A percentile compares a stretch with the other conserved stretches of the same genome.
phyloP scores from a whole-genome alignment of 2,329 filamentous ascomycete genomes.

The Colletotrichum sidae region DNA sequence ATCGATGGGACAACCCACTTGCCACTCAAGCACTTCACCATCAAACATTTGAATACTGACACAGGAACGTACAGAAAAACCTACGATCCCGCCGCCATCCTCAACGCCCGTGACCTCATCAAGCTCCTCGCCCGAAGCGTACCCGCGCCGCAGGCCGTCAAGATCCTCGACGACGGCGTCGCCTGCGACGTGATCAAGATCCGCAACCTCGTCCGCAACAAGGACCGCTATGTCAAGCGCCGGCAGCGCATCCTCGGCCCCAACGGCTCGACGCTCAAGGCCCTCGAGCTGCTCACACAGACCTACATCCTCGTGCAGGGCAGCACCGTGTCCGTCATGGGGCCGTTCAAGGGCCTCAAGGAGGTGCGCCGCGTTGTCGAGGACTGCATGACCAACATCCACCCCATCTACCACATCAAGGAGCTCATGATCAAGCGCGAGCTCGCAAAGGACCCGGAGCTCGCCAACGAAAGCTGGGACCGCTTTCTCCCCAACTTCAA shows the following conservation, averaged over 20 bases:
- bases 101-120: conserved; percentile 94
- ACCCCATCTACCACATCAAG: conserved; percentile 84
- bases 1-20: too few relatives aligned
- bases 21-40: too few relatives aligned
- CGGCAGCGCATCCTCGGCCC: conserved; percentile 93
- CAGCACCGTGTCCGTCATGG: conserved; percentile 94
- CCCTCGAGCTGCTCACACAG: conserved; percentile 88
- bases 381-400: conserved; percentile 97
- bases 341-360: conserved; percentile 91
- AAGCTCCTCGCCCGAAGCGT: conserved; percentile 93
- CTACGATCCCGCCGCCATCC: conserved; percentile 89
- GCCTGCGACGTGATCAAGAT: conserved; percentile 98
- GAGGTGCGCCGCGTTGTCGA: conserved; percentile 90
- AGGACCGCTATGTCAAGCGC: conserved; percentile 95
- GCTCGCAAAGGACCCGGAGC: conserved; percentile 86
- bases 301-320: conserved; percentile 97
- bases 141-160: conserved; percentile 91
- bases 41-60: not conserved
- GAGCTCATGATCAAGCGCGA: conserved; percentile 95
- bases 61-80: conserved; percentile 70
- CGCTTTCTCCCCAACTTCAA: conserved; percentile 98
- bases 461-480: conserved; percentile 93
- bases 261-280: conserved; percentile 91
- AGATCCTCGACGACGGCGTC: conserved; percentile 91
- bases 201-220: conserved; percentile 87